Evolutionary conservation across 768 basidiomycete species (phyloP).

Genomic region (Galerina marginata): DNA sequence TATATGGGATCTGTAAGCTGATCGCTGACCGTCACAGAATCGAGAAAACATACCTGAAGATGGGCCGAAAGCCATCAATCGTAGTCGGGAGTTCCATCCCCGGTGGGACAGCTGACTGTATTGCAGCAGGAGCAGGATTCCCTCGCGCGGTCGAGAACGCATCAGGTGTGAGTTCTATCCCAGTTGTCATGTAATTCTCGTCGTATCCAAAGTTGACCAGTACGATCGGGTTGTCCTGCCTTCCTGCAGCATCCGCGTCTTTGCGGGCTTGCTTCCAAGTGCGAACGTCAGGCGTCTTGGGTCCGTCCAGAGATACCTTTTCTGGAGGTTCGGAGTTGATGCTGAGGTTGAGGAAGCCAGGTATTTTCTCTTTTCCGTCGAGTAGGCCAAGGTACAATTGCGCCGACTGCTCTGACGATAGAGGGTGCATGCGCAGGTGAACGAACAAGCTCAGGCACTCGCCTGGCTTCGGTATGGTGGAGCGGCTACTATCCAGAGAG

Average conservation of each 20-base stretch:
- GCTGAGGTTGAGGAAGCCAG: conserved; percentile 10
- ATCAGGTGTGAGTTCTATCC: conserved; percentile 14
- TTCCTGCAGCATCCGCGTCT: background rate
- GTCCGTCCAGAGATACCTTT: conserved; percentile 3
- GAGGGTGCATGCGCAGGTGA: conserved; percentile 11
- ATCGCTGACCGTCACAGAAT: too few species aligned
- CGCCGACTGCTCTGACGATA: background rate
- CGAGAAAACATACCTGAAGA: background rate
- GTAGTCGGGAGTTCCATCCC: background rate
- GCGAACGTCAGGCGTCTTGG: background rate
- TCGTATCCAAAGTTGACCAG: conserved; percentile 14
- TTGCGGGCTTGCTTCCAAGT: conserved; percentile 8
- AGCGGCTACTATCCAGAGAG: background rate
- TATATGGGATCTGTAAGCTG: too few species aligned
- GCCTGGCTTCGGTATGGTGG: background rate
- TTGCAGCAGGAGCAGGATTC: background rate
- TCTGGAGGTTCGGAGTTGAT: conserved; percentile 8
- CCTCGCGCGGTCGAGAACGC: conserved; percentile 13
- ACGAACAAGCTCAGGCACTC: background rate
- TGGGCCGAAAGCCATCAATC: background rate
- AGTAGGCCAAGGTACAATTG: background rate
- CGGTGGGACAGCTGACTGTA: too few species aligned
- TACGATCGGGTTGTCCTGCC: conserved; percentile 9
- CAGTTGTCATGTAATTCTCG: background rate
- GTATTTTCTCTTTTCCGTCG: conserved; percentile 9